Evolutionary conservation across 1,284 basidiomycete genomes (phyloP).

Genomic region (Ganoderma leucocontextum): DNA sequence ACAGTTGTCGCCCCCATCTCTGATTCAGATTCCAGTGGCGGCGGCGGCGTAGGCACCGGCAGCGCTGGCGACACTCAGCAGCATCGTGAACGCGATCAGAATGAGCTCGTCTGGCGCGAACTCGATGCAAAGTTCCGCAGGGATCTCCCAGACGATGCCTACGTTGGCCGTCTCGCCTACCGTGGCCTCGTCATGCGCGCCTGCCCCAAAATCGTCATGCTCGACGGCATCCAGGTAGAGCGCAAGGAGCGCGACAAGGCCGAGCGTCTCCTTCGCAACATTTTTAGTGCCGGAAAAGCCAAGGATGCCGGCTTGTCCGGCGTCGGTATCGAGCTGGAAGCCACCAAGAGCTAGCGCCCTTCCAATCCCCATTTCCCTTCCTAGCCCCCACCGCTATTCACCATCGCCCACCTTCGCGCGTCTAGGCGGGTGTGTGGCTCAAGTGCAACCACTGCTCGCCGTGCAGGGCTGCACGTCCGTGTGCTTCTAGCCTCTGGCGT

Average conservation of each 20-base stretch:
- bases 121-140: conserved; percentile 88
- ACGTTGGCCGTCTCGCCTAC: conserved; percentile 86
- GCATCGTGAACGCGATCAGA: conserved; percentile 34
- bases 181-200: conserved; percentile 86
- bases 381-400: neutral
- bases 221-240: conserved; percentile 86
- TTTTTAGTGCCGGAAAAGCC: conserved; percentile 51
- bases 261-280: conserved; percentile 67
- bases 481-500: conserved; percentile 7
- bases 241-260: conserved; percentile 87
- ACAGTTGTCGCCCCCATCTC: conserved; percentile 16
- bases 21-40: conserved; percentile 7
- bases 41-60: conserved; percentile 3
- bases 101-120: conserved; percentile 63
- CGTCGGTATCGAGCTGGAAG: conserved; percentile 20
- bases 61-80: conserved; percentile 17
- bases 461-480: neutral
- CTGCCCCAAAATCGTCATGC: conserved; percentile 68
- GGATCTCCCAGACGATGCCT: conserved; percentile 87
- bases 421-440: neutral
- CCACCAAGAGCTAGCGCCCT: conserved; percentile 18
- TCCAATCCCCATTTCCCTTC: neutral
- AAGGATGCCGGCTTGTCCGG: conserved; percentile 29
- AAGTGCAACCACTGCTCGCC: neutral
- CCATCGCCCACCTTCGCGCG: neutral